These are phyloP conservation scores for Recurvomyces mirabilis DNA, from an alignment of 495 filamentous ascomycete species.

Conservation along the genomic window DNA sequence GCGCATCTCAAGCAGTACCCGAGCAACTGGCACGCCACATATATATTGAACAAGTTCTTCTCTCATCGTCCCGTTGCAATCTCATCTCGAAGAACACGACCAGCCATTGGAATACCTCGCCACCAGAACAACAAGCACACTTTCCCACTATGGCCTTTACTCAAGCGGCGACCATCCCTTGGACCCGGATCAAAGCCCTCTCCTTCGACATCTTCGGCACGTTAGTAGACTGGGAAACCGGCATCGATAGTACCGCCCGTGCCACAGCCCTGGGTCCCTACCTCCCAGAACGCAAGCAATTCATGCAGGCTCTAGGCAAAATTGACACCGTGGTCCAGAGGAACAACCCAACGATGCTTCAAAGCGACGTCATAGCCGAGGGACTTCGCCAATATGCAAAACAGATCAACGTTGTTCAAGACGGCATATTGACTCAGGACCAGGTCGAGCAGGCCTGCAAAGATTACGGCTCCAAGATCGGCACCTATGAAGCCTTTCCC, in stretches of 20 bases:
- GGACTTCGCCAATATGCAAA: conserved; percentile 16
- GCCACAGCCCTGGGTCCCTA: conserved; percentile 18
- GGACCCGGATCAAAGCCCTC: conserved; percentile 17
- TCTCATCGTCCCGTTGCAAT: no score
- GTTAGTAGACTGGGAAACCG: conserved; percentile 24
- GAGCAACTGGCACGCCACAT: no score
- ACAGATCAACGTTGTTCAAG: conserved; percentile 11
- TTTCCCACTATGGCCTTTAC: conserved; percentile 16
- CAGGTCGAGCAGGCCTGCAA: conserved; percentile 13
- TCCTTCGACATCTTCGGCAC: conserved; percentile 29
- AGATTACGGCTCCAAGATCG: conserved; percentile 13
- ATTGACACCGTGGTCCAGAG: conserved; percentile 13
- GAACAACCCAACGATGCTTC: conserved; percentile 14
- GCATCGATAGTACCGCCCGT: conserved; percentile 13
- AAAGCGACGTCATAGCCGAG: conserved; percentile 17
- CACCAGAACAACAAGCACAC: no score
- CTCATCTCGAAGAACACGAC: no score
- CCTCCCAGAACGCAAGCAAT: conserved; percentile 14
- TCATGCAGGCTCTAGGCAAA: conserved; percentile 14
- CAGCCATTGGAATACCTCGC: no score
- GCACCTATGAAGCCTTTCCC: conserved; percentile 21
- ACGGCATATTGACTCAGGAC: conserved; percentile 10
- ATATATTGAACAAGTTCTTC: no score
- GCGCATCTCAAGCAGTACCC: no score
- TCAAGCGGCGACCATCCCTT: conserved; percentile 10